Percentiles rank a stretch among this genome's conserved stretches.
Evolutionary conservation across 1,284 basidiomycete genomes (phyloP).

Genomic region (Cryptococcus jaspeensis): DNA sequence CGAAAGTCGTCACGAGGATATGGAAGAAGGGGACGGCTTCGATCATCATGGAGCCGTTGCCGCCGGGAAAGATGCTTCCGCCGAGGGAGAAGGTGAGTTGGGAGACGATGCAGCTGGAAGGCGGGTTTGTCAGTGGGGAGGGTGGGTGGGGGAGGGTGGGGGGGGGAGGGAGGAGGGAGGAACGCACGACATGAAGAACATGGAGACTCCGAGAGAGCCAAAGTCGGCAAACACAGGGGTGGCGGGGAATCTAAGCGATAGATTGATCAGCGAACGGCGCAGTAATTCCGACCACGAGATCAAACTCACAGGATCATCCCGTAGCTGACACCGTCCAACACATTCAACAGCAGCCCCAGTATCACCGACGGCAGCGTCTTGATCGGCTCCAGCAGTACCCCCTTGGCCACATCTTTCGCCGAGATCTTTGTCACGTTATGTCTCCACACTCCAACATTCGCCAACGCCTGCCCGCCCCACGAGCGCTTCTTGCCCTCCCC

Average conservation of each 20-base stretch:
- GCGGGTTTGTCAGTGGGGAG: constrained; percentile 10
- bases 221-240: constrained; percentile 75
- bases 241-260: constrained; percentile 79
- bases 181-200: constrained; percentile 82
- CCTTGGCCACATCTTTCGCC: constrained; percentile 32
- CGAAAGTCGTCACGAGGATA: constrained; percentile 78
- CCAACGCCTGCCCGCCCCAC: constrained; percentile 10
- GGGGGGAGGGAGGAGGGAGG: background rate
- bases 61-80: constrained; percentile 78
- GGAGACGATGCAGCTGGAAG: constrained; percentile 64
- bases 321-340: constrained; percentile 81
- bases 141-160: background rate
- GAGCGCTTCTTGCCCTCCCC: constrained; percentile 10
- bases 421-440: constrained; percentile 36
- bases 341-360: constrained; percentile 81
- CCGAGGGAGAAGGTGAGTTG: constrained; percentile 85
- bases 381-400: constrained; percentile 53
- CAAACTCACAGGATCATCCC: constrained; percentile 65
- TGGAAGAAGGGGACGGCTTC: constrained; percentile 98
- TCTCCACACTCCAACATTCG: constrained; percentile 12
- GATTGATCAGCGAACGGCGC: too few relatives aligned
- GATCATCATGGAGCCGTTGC: constrained; percentile 98
- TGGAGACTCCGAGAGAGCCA: constrained; percentile 86
- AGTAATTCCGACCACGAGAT: too few relatives aligned
- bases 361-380: constrained; percentile 75